These are phyloP conservation scores for Fusarium concolor DNA, from an alignment of 2,329 filamentous ascomycete species.

Conservation along the genomic window DNA sequence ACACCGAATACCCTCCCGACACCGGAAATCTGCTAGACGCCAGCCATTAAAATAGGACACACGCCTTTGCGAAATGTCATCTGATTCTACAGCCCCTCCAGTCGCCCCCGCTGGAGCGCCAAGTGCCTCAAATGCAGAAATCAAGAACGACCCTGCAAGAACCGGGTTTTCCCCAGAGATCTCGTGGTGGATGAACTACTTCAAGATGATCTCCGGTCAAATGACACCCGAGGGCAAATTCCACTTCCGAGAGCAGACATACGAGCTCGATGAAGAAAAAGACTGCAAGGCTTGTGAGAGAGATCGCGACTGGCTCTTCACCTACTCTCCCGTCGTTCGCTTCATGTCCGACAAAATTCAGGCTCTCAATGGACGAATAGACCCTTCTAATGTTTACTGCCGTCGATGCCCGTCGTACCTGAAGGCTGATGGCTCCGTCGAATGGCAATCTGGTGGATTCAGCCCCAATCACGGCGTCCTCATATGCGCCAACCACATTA, in stretches of 20 bases:
- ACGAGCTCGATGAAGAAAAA: conserved; percentile 77
- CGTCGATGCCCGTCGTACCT: conserved; percentile 76
- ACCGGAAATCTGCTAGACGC: not conserved
- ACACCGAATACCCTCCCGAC: conserved; percentile 10
- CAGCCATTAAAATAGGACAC: not conserved
- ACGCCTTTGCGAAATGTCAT: conserved; percentile 33
- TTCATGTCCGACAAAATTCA: conserved; percentile 87
- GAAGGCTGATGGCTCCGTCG: conserved; percentile 68
- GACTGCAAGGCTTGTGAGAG: conserved; percentile 87
- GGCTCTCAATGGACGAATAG: conserved; percentile 81
- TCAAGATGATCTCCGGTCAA: conserved; percentile 80
- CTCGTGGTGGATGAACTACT: conserved; percentile 84
- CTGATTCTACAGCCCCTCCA: conserved; percentile 27
- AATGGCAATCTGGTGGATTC: conserved; percentile 82
- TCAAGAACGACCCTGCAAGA: conserved; percentile 68
- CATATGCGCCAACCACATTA: conserved; percentile 91
- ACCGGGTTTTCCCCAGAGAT: conserved; percentile 72
- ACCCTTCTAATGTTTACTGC: conserved; percentile 82
- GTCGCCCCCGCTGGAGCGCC: conserved; percentile 33
- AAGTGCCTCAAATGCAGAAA: conserved; percentile 45
- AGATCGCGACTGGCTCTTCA: conserved; percentile 84
- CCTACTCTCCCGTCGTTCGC: conserved; percentile 85
- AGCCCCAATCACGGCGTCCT: conserved; percentile 87
- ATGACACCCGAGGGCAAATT: conserved; percentile 76
- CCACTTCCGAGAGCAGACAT: conserved; percentile 82